Percentiles rank a stretch among this genome's conserved stretches.
Conservation (phyloP, 208 protist species). For the Crithidia bombi region DNA sequence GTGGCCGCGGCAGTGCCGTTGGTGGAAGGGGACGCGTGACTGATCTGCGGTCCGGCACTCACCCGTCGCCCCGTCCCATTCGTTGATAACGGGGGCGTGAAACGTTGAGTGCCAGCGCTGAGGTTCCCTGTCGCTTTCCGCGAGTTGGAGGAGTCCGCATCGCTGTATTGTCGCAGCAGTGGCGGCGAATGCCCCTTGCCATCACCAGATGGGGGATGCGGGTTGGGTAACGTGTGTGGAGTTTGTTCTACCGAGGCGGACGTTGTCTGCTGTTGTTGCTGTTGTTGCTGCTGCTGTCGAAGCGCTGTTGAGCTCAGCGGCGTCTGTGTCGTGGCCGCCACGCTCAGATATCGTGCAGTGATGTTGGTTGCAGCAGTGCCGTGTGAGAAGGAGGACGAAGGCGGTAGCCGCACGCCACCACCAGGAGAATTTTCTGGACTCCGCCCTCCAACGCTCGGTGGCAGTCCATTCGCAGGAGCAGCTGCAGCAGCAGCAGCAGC, state of each 20-base stretch:
- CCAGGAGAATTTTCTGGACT: neutral
- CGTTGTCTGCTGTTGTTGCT: neutral
- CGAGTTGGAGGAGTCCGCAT: neutral
- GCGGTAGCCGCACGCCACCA: neutral
- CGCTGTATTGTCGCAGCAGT: neutral
- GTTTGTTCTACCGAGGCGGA: neutral
- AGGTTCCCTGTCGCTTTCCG: neutral
- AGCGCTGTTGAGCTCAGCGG: slow-evolving; percentile 2
- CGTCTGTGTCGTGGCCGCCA: slow-evolving; percentile 5
- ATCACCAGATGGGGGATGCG: neutral
- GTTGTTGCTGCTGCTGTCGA: slow-evolving; percentile 11
- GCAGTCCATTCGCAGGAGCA: neutral
- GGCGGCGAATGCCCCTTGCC: neutral
- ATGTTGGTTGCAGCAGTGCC: neutral
- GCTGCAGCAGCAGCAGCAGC: too few relatives aligned
- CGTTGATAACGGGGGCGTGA: neutral
- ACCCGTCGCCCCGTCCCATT: neutral
- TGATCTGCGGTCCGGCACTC: neutral
- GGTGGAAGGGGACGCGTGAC: neutral
- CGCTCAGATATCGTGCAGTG: neutral
- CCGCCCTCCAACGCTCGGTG: neutral
- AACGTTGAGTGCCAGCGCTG: neutral
- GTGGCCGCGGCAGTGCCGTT: too few relatives aligned
- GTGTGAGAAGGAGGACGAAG: neutral
- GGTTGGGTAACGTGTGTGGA: neutral